A percentile compares a stretch with the other conserved stretches of the same genome.
These are phyloP conservation scores for Boletus reticulatus DNA, from an alignment of 768 basidiomycete species.

Conservation along the genomic window DNA sequence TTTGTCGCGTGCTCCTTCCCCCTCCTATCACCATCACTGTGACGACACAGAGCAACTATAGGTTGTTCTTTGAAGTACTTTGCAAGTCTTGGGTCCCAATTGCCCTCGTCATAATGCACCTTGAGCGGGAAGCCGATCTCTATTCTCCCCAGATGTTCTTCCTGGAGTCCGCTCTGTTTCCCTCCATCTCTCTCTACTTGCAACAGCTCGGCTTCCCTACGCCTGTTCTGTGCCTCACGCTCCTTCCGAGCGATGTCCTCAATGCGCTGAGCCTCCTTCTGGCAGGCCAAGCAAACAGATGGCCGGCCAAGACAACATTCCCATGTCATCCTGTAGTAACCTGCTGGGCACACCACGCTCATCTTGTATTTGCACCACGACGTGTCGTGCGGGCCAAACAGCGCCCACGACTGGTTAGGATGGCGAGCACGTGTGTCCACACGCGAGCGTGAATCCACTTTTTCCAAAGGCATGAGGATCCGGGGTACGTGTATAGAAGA, in stretches of 20 bases:
- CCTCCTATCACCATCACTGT: slow-evolving; percentile 8
- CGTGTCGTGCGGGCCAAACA: slow-evolving; percentile 1
- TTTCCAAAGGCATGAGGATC: neutral
- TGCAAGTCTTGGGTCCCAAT: no score
- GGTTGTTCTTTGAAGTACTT: no score
- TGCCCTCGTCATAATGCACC: no score
- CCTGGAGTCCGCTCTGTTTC: neutral
- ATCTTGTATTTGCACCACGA: slow-evolving; percentile 43
- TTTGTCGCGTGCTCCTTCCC: neutral
- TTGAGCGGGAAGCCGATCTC: no score
- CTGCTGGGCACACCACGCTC: slow-evolving; percentile 36
- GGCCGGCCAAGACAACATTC: slow-evolving; percentile 41
- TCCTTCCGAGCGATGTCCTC: slow-evolving; percentile 39
- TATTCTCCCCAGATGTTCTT: slow-evolving; percentile 37
- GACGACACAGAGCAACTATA: no score
- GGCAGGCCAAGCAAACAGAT: slow-evolving; percentile 43
- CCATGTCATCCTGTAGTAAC: slow-evolving; percentile 42
- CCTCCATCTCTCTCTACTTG: slow-evolving; percentile 2
- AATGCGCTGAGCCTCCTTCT: slow-evolving; percentile 35
- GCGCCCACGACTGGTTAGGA: slow-evolving; percentile 42
- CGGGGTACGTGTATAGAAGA: no score
- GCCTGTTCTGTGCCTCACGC: slow-evolving; percentile 36
- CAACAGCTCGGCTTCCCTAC: slow-evolving; percentile 45
- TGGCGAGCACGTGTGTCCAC: slow-evolving; percentile 57
- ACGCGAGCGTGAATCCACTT: slow-evolving; percentile 9